Evolutionary conservation across 495 filamentous ascomycete genomes (phyloP).

Genomic region (Pyronema omphalodes): DNA sequence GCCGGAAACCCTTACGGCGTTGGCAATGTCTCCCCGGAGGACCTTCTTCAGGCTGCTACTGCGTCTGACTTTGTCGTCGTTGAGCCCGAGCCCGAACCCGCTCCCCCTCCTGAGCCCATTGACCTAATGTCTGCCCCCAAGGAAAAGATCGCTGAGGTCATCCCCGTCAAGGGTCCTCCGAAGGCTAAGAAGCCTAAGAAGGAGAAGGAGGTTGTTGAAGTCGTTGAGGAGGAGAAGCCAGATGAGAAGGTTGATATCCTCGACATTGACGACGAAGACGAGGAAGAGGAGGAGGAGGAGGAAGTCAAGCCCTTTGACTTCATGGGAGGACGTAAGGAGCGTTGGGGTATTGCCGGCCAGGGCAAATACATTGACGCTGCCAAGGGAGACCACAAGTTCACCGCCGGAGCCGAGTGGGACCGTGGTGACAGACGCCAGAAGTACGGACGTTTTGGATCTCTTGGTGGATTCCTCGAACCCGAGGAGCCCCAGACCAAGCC

Average conservation of each 20-base stretch:
- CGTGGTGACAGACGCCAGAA: not conserved
- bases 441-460: not conserved
- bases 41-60: conserved; percentile 5
- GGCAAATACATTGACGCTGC: not conserved
- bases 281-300: not conserved
- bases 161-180: conserved; percentile 6
- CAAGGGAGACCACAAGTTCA: conserved; percentile 1
- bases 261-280: not conserved
- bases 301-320: not conserved
- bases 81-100: not conserved
- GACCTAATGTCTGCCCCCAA: conserved; percentile 7
- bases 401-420: not conserved
- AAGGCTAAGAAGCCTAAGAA: not conserved
- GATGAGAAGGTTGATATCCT: not conserved
- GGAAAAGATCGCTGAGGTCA: conserved; percentile 2
- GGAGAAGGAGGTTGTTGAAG: conserved; percentile 5
- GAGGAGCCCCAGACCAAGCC: not conserved
- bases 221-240: not conserved
- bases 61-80: not conserved
- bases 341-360: not conserved
- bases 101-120: conserved; percentile 2
- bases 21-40: not conserved
- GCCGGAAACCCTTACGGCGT: not conserved
- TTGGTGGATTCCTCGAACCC: too few species aligned
- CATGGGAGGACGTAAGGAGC: not conserved